A percentile compares a stretch with the other conserved stretches of the same genome.
Conservation (phyloP, 352 stramenopile species). For the Pythium oligandrum region DNA sequence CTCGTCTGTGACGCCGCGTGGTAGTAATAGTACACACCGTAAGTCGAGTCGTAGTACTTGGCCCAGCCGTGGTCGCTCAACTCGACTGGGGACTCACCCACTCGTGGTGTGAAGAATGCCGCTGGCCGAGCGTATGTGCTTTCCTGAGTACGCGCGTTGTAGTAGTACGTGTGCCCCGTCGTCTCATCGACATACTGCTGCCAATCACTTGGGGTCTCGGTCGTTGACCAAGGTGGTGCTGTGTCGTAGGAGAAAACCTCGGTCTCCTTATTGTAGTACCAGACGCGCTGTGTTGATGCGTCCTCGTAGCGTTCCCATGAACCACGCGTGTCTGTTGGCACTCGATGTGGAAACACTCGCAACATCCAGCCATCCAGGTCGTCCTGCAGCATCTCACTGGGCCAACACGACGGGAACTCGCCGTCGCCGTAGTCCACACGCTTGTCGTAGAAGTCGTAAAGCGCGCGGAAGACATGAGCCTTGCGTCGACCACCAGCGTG, state of each 20-base stretch:
- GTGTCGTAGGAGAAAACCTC: slow-evolving; percentile 44
- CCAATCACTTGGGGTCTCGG: slow-evolving; percentile 4
- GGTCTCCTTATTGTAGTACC: slow-evolving; percentile 76
- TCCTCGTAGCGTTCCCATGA: slow-evolving; percentile 68
- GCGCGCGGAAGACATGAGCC: slow-evolving; percentile 75
- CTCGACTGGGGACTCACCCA: slow-evolving; percentile 6
- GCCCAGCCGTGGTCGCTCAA: slow-evolving; percentile 20
- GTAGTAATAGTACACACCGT: slow-evolving; percentile 64
- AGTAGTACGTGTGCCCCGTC: slow-evolving; percentile 38
- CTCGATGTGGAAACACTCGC: slow-evolving; percentile 43
- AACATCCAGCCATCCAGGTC: slow-evolving; percentile 79
- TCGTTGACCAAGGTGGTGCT: neutral
- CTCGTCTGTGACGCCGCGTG: slow-evolving; percentile 47
- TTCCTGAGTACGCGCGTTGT: slow-evolving; percentile 5
- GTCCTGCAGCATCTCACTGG: slow-evolving; percentile 86
- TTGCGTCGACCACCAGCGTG: slow-evolving; percentile 79
- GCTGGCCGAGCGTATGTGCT: slow-evolving; percentile 9
- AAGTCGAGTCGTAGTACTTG: slow-evolving; percentile 55
- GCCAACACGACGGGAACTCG: slow-evolving; percentile 89
- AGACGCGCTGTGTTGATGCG: slow-evolving; percentile 28
- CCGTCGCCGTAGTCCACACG: slow-evolving; percentile 89
- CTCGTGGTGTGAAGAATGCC: slow-evolving; percentile 11
- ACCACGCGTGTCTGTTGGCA: slow-evolving; percentile 33
- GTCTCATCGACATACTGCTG: slow-evolving; percentile 43
- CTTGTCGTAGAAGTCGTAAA: slow-evolving; percentile 91